Evolutionary conservation across 192 early-diverging fungal species (phyloP).

Genomic region (Coemansia sp.): DNA sequence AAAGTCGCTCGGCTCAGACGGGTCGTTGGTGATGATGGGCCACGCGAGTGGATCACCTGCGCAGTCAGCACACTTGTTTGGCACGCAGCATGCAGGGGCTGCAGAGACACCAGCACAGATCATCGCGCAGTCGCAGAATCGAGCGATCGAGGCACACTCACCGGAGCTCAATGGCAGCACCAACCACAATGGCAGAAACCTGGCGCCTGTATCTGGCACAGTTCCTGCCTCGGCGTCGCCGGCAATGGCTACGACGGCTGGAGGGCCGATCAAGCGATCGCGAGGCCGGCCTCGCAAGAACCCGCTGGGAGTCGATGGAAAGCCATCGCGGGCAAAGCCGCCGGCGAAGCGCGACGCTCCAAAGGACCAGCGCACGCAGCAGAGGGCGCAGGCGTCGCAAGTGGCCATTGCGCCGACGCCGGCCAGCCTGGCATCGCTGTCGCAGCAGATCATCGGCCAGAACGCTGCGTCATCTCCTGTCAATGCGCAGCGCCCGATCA

Average conservation of each 20-base stretch:
- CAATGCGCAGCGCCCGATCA: slow-evolving; percentile 35
- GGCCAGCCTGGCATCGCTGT: slow-evolving; percentile 39
- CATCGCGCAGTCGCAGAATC: slow-evolving; percentile 42
- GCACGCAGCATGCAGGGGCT: neutral
- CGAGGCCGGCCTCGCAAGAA: slow-evolving; percentile 52
- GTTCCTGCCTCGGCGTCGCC: neutral
- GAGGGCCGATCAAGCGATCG: slow-evolving; percentile 34
- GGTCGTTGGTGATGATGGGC: slow-evolving; percentile 38
- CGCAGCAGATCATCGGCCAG: slow-evolving; percentile 48
- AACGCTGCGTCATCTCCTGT: slow-evolving; percentile 25
- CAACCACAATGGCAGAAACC: neutral
- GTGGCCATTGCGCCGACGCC: slow-evolving; percentile 31
- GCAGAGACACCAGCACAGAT: slow-evolving; percentile 31
- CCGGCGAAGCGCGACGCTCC: slow-evolving; percentile 14
- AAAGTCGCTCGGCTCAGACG: slow-evolving; percentile 4
- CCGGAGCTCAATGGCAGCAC: slow-evolving; percentile 39
- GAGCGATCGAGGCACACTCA: slow-evolving; percentile 20
- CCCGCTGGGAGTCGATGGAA: slow-evolving; percentile 29
- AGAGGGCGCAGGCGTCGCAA: slow-evolving; percentile 16
- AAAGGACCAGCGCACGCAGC: neutral
- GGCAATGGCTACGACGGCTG: slow-evolving; percentile 7
- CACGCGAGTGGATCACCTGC: slow-evolving; percentile 3
- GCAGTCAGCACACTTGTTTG: slow-evolving; percentile 3
- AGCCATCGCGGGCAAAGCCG: slow-evolving; percentile 25
- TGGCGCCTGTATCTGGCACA: neutral